Base-by-base conservation (phyloP, 75 land plant genomes). In the Cupressus sempervirens region DNA sequence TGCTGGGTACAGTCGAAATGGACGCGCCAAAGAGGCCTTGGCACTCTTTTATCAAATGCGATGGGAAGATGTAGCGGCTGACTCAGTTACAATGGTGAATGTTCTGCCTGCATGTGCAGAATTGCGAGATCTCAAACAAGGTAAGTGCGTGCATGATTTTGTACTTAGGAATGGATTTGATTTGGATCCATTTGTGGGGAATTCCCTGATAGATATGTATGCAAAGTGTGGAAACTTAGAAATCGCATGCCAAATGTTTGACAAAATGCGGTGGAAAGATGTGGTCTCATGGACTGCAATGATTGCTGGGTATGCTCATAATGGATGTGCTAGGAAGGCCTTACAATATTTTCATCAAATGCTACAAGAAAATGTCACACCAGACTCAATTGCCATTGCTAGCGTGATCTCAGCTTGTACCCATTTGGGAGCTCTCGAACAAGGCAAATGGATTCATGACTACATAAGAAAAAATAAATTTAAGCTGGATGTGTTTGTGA, bases 151-250 rank as follows among this genome's bases (percentile, higher is more conserved):
- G 5, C 88, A 87, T 56, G 53, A 20, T 36, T 76, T 45, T 16
- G 80, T 87, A 16, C 20, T 46, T 20, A 58, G 35, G 18, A 36
- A 48, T 46, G 88, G 87, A 1, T 54, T 53, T 76, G 87, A 35
- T 35, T 52, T 56, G 20, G 83, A 85, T 79, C 54, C 76, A 3
- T 46, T 79, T 48, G 82, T 87, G 48, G 56, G 86, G 12, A 87
- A 79, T 86, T 46, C 87, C 13, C 87, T 87, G 35, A 58, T 87
- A 35, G 86, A 86, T 62, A 87, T 87, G 88, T 87, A 87, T 67
- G 34, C 83, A 58, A 87, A 87, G 48, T 87, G 88, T 67, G 87
- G 88, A 15, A 56, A 50, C 82, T 48, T 85, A 26, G 88, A 85
- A n/a, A 7, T 35, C 16, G 88, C 88, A 79, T 20, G 48, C 68